phyloP scores from a whole-genome alignment of 1,284 basidiomycete genomes.

The Ganoderma resinaceum region DNA sequence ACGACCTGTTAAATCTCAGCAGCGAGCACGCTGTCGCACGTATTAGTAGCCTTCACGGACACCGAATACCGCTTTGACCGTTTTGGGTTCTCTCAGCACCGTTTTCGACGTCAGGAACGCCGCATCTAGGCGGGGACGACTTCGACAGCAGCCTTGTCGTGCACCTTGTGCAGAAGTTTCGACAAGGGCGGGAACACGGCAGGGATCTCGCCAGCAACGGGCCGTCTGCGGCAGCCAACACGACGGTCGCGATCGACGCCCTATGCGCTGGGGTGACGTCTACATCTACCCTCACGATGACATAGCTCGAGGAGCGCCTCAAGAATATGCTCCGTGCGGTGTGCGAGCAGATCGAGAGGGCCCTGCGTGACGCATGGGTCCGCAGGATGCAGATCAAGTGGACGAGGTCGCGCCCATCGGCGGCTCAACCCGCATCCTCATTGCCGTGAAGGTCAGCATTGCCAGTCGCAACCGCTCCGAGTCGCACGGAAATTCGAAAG shows the following conservation, averaged over 20 bases:
- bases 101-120: slow-evolving; percentile 49
- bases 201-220: slow-evolving; percentile 98
- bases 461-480: slow-evolving; percentile 94
- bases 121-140: slow-evolving; percentile 98
- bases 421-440: slow-evolving; percentile 98
- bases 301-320: slow-evolving; percentile 98
- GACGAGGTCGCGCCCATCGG: slow-evolving; percentile 98
- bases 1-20: neutral
- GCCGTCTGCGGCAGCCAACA: too few relatives aligned
- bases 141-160: slow-evolving; percentile 99
- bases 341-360: slow-evolving; percentile 97
- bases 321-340: slow-evolving; percentile 97
- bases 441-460: slow-evolving; percentile 98
- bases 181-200: slow-evolving; percentile 99
- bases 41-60: neutral
- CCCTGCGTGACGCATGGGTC: too few relatives aligned
- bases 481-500: slow-evolving; percentile 61
- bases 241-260: slow-evolving; percentile 98
- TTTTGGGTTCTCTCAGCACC: neutral
- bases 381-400: slow-evolving; percentile 95
- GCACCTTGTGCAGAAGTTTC: slow-evolving; percentile 98
- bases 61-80: neutral
- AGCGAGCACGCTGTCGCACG: neutral
- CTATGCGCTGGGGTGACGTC: slow-evolving; percentile 96
- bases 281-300: slow-evolving; percentile 99